phyloP scores from a whole-genome alignment of 208 protist genomes.

The Spongospora subterranea region DNA sequence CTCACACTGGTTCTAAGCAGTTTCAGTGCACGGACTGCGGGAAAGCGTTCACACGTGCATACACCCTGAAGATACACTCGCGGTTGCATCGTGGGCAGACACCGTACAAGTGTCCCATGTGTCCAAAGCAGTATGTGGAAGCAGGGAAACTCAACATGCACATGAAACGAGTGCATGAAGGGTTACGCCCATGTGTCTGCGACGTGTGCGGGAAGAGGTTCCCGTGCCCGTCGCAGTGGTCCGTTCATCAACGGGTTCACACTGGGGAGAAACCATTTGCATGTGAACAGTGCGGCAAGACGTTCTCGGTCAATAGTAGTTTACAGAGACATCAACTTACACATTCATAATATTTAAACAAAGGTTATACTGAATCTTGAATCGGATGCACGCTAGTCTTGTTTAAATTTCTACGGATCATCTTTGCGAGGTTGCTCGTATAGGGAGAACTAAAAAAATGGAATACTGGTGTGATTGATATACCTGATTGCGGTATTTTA shows the following conservation, averaged over 20 bases:
- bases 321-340: constrained; percentile 10
- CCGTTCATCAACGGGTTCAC: not conserved
- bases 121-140: too few species aligned
- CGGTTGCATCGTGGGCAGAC: not conserved
- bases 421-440: too few species aligned
- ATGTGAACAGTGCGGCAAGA: constrained; percentile 20
- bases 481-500: too few species aligned
- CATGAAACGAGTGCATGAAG: not conserved
- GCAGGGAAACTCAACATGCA: too few species aligned
- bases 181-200: not conserved
- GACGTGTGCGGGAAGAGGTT: constrained; percentile 54
- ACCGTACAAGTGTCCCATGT: not conserved
- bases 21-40: constrained; percentile 1
- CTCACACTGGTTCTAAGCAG: constrained; percentile 1
- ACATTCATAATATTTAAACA: too few species aligned
- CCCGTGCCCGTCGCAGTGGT: not conserved
- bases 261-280: constrained; percentile 15
- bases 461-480: too few species aligned
- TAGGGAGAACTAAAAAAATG: too few species aligned
- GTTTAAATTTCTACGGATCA: too few species aligned
- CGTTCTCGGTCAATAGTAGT: not conserved
- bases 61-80: not conserved
- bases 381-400: too few species aligned
- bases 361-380: too few species aligned
- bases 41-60: not conserved